Percentiles rank a stretch among this genome's conserved stretches.
Evolutionary conservation across 495 filamentous ascomycete species (phyloP).

Genomic region (Aspergillus indologenus): DNA sequence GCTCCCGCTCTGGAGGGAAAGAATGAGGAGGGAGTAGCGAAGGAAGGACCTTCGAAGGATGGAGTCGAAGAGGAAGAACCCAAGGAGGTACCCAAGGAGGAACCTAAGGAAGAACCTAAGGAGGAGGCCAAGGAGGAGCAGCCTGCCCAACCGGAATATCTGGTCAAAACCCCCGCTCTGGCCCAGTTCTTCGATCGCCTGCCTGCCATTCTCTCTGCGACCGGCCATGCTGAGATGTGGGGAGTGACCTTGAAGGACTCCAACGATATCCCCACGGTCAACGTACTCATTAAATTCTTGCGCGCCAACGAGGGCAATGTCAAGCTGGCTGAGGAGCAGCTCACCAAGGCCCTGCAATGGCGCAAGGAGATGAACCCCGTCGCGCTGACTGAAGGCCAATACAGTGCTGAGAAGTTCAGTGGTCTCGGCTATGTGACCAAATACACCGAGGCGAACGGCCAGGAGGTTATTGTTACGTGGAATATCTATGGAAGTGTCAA

Average conservation of each 20-base stretch:
- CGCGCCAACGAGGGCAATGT: constrained; percentile 80
- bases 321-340: constrained; percentile 66
- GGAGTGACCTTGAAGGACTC: constrained; percentile 60
- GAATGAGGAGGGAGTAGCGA: not conserved
- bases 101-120: constrained; percentile 13
- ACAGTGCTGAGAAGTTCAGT: constrained; percentile 48
- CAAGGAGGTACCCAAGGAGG: constrained; percentile 1
- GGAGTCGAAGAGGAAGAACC: not conserved
- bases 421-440: constrained; percentile 54
- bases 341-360: constrained; percentile 76
- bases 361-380: constrained; percentile 60
- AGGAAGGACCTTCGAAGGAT: too few relatives aligned
- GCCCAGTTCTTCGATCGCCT: constrained; percentile 39
- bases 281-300: constrained; percentile 87
- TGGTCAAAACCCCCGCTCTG: constrained; percentile 38
- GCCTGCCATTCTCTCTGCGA: constrained; percentile 43
- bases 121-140: constrained; percentile 23
- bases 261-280: constrained; percentile 65
- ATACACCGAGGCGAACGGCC: constrained; percentile 41
- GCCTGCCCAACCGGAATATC: constrained; percentile 32
- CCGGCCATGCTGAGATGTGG: constrained; percentile 71
- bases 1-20: not conserved
- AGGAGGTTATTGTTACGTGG: constrained; percentile 62
- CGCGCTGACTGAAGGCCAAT: constrained; percentile 37
- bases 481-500: constrained; percentile 84